Evolutionary conservation across 495 filamentous ascomycete species (phyloP), one percentile per base, ranked within the genome.

Genomic region (Aspergillus kassunensis): DNA sequence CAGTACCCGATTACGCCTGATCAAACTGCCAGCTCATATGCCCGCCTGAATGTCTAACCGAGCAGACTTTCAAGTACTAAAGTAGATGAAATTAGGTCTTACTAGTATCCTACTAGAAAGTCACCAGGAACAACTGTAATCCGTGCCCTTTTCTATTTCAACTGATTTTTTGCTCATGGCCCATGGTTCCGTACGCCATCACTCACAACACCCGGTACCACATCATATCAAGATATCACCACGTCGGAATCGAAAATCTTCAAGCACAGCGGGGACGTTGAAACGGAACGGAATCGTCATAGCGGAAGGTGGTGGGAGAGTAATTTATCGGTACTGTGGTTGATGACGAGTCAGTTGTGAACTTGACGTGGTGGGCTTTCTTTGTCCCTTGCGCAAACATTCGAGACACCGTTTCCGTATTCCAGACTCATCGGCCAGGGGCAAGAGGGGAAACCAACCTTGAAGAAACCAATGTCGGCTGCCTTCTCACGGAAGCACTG

Each of bases 401-500:
- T 27, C 24, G 24, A 27, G 4, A 27, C 13, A 8, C 27, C 2
- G 9, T 4, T 33, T 20, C 27, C 13, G 9, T 15, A 13, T 27
- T 18, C 41, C n/a, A 6, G 19, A 19, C 7, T 2, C 7, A n/a
- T 24, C 20, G 4, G 18, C 39, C 18, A 36, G 25, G 6, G 7
- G 12, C 12, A 30, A 21, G 12, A 5, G 15, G 40, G 18, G 7
- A 49, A 58, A 56, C 69, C 81, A 58, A 73, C 92, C 91, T 98
- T 97, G 78, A 85, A 78, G 82, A 98, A 98, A 64, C 93, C 93
- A 75, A 98, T 96, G 73, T 97, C 92, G 69, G 79, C 64, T 59
- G 84, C 79, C 84, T 97, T 97, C 85, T 98, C 93, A 69, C 93
- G 80, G 84, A 98, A 98, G 86, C 93, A 97, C 79, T 98, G 91